These are phyloP conservation scores for Fulvia fulva DNA, from an alignment of 2,329 filamentous ascomycete species.

Conservation along the genomic window DNA sequence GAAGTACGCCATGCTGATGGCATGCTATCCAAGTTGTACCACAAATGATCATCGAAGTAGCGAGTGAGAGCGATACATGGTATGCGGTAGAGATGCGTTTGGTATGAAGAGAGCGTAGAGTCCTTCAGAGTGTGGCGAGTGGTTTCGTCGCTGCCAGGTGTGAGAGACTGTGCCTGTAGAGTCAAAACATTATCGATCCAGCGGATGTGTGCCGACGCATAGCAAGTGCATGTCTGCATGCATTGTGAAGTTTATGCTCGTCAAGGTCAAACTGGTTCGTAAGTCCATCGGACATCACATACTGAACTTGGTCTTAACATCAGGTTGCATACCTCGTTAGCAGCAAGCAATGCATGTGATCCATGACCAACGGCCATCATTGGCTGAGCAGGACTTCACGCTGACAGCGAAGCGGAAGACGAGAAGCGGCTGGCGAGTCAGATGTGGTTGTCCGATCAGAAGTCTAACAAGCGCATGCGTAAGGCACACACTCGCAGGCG, in stretches of 20 bases:
- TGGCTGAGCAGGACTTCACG: neutral
- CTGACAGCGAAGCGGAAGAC: neutral
- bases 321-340: neutral
- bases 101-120: neutral
- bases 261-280: neutral
- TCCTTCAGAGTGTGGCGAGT: neutral
- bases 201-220: neutral
- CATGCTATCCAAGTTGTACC: too few relatives aligned
- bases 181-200: neutral
- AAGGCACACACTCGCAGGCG: neutral
- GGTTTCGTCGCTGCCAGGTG: neutral
- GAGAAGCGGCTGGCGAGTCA: constrained; percentile 1
- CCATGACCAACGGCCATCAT: neutral
- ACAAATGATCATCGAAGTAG: neutral
- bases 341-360: neutral
- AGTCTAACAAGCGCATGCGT: neutral
- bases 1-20: constrained; percentile 5
- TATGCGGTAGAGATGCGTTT: neutral
- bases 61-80: neutral
- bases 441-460: constrained; percentile 1
- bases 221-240: neutral
- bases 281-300: neutral
- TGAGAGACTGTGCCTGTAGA: neutral
- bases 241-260: neutral
- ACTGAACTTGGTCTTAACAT: neutral